Percentiles rank a stretch among this genome's conserved stretches.
Evolutionary conservation across 2,329 filamentous ascomycete genomes (phyloP).

Genomic region (Colletotrichum echinochloae): DNA sequence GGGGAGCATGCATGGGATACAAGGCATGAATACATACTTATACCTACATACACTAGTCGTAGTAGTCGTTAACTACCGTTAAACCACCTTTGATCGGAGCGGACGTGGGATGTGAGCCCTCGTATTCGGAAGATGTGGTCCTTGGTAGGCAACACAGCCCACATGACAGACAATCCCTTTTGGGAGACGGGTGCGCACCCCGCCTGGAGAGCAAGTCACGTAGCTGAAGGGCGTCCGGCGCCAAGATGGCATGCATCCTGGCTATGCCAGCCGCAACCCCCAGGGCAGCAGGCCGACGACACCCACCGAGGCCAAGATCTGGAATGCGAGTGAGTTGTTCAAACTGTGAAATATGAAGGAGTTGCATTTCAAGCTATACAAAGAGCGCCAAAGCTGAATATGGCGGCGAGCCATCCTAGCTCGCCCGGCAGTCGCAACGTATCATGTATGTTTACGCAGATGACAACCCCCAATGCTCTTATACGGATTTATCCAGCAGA

Average conservation of each 20-base stretch:
- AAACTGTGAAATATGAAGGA: constrained; percentile 6
- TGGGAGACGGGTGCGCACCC: neutral
- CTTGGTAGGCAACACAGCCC: neutral
- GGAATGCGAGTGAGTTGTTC: neutral
- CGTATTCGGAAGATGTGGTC: neutral
- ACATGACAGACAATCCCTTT: neutral
- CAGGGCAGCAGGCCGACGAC: neutral
- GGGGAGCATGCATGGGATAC: constrained; percentile 4
- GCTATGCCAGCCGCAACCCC: neutral
- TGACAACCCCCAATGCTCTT: neutral
- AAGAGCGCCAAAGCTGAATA: constrained; percentile 20
- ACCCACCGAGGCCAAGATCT: neutral
- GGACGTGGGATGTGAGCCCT: neutral
- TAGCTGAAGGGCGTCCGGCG: neutral
- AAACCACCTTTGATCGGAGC: constrained; percentile 1
- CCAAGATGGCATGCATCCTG: too few species aligned
- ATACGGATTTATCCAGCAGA: neutral
- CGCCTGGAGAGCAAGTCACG: neutral
- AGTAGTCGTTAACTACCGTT: constrained; percentile 25
- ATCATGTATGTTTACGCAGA: constrained; percentile 8
- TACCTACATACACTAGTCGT: constrained; percentile 1
- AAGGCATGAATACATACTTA: constrained; percentile 20
- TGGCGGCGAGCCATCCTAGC: constrained; percentile 15
- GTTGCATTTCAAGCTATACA: constrained; percentile 32
- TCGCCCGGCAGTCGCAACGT: constrained; percentile 19